Evolutionary conservation across 495 filamentous ascomycete species (phyloP).

Genomic region (Podospora conica): DNA sequence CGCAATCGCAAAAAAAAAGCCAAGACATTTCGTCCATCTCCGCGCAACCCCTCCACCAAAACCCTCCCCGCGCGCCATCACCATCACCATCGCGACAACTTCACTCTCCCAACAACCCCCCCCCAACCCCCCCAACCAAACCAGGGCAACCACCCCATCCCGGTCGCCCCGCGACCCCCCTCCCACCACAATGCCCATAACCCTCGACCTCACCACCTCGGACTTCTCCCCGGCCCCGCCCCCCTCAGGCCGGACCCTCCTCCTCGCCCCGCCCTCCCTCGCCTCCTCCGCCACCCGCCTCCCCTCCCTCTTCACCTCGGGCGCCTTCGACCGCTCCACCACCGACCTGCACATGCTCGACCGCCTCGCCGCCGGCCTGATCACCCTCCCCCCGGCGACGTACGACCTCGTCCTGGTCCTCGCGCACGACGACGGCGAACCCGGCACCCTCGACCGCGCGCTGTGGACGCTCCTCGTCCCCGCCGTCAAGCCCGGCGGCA

Average conservation of each 20-base stretch:
- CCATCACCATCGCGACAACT: neutral
- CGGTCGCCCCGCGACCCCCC: neutral
- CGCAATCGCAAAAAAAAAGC: neutral
- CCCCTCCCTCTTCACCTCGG: slow-evolving; percentile 42
- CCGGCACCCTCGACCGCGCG: slow-evolving; percentile 52
- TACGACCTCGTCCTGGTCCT: slow-evolving; percentile 87
- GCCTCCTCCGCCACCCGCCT: slow-evolving; percentile 44
- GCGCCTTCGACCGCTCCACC: slow-evolving; percentile 52
- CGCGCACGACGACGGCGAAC: slow-evolving; percentile 63
- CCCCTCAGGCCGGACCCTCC: slow-evolving; percentile 39
- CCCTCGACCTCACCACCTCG: slow-evolving; percentile 22
- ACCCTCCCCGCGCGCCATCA: neutral
- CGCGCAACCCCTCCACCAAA: neutral
- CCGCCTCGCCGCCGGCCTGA: slow-evolving; percentile 76
- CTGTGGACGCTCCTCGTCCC: slow-evolving; percentile 62
- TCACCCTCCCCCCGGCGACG: slow-evolving; percentile 64
- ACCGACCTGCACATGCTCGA: slow-evolving; percentile 99
- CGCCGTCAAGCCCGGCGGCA: slow-evolving; percentile 64
- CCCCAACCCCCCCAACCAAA: neutral
- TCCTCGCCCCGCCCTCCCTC: slow-evolving; percentile 50
- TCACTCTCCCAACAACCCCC: slow-evolving; percentile 7
- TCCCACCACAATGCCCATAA: slow-evolving; percentile 22
- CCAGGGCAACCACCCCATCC: neutral
- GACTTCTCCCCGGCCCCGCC: slow-evolving; percentile 26
- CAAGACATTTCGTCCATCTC: neutral